phyloP scores from a whole-genome alignment of 2,329 filamentous ascomycete genomes.

The Cladosporium oxysporum region DNA sequence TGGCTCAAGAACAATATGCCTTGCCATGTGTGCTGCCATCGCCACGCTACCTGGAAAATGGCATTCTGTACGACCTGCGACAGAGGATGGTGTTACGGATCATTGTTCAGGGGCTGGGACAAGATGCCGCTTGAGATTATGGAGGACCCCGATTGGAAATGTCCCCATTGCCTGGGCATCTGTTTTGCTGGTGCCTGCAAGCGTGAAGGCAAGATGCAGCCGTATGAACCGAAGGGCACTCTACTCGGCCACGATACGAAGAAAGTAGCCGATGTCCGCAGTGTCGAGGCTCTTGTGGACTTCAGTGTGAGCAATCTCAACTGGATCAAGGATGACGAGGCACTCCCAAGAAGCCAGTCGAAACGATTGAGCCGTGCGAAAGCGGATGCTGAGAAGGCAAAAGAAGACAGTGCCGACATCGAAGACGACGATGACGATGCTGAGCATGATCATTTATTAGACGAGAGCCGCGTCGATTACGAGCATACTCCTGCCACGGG shows the following conservation, averaged over 20 bases:
- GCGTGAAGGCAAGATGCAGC: constrained; percentile 65
- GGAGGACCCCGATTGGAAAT: constrained; percentile 81
- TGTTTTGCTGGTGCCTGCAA: constrained; percentile 86
- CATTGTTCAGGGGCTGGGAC: constrained; percentile 87
- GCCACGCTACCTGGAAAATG: constrained; percentile 81
- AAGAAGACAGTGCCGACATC: constrained; percentile 48
- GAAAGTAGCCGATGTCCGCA: constrained; percentile 85
- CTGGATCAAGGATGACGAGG: constrained; percentile 68
- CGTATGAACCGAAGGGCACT: constrained; percentile 85
- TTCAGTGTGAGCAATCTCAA: constrained; percentile 85
- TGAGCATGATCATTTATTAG: constrained; percentile 37
- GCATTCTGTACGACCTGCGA: constrained; percentile 77
- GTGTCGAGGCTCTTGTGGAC: constrained; percentile 86
- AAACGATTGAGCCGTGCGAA: constrained; percentile 44
- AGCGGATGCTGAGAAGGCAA: constrained; percentile 56
- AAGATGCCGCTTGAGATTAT: constrained; percentile 81
- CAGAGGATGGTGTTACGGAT: constrained; percentile 87
- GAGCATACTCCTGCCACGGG: constrained; percentile 43
- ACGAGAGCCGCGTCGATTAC: constrained; percentile 43
- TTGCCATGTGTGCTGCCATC: constrained; percentile 83
- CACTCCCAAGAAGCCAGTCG: constrained; percentile 38
- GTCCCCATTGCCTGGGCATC: constrained; percentile 79
- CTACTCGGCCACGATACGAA: constrained; percentile 88
- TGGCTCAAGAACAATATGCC: constrained; percentile 52
- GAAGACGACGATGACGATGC: constrained; percentile 47